These are phyloP conservation scores for Pythium monospermum DNA, from an alignment of 352 stramenopile species.

Conservation along the genomic window DNA sequence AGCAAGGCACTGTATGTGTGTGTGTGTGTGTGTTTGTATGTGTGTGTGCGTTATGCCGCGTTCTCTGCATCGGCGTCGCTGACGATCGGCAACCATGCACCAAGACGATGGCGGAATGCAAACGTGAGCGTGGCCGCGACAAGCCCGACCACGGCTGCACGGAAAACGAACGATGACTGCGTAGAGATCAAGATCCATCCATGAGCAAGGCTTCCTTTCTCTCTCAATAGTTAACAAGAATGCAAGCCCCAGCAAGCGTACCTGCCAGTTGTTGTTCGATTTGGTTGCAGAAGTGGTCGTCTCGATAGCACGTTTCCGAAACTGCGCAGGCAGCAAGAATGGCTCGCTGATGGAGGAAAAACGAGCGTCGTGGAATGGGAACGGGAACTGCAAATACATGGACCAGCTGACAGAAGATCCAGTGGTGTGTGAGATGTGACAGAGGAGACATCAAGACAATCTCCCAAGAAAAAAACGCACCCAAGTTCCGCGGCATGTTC, in stretches of 20 bases:
- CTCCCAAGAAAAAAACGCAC: constrained; percentile 10
- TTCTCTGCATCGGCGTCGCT: neutral
- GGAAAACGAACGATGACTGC: constrained; percentile 4
- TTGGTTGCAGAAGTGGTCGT: neutral
- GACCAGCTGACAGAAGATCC: too few species aligned
- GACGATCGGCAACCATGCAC: constrained; percentile 9
- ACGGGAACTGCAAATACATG: constrained; percentile 12
- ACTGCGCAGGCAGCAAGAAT: constrained; percentile 16
- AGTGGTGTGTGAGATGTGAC: too few species aligned
- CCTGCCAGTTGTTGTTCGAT: neutral
- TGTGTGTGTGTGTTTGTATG: neutral
- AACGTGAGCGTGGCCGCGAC: constrained; percentile 16
- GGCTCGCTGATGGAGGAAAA: constrained; percentile 17
- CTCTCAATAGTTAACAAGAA: too few species aligned
- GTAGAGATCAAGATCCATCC: constrained; percentile 5
- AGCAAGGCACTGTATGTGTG: too few species aligned
- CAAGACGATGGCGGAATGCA: constrained; percentile 14
- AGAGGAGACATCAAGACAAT: too few species aligned
- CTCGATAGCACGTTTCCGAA: too few species aligned
- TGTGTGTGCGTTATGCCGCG: neutral
- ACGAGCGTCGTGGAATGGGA: constrained; percentile 18
- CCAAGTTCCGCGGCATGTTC: constrained; percentile 8
- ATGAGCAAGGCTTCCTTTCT: too few species aligned
- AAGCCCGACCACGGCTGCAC: constrained; percentile 10
- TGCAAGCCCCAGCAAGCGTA: too few species aligned